Conservation (phyloP, 257 asterid species). For the Solanum chilense region DNA sequence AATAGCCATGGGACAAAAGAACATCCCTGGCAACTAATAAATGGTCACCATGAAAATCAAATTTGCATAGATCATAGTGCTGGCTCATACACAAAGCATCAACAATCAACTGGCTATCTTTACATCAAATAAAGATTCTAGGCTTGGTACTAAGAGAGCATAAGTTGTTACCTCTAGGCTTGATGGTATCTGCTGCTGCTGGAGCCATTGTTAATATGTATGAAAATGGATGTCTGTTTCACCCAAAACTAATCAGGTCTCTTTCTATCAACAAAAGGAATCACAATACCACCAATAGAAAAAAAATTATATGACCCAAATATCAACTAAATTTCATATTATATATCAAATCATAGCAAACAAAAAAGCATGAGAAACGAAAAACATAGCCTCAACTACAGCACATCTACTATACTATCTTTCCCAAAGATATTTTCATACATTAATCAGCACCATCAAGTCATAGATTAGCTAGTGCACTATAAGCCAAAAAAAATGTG, state of each 20-base stretch:
- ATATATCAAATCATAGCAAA: neutral
- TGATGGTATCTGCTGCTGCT: conserved; percentile 5
- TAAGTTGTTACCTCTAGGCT: neutral
- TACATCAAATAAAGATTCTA: neutral
- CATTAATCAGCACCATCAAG: neutral
- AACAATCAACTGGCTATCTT: neutral
- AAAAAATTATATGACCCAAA: neutral
- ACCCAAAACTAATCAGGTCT: neutral
- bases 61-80: neutral
- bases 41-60: neutral
- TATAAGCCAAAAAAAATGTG: neutral
- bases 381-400: neutral
- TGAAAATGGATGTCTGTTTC: neutral
- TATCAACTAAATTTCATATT: neutral
- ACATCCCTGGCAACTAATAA: neutral
- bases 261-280: neutral
- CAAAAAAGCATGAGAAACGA: neutral
- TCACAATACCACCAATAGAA: neutral
- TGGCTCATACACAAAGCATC: neutral
- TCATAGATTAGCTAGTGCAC: neutral
- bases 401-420: neutral
- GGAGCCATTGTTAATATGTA: neutral
- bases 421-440: neutral
- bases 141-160: neutral
- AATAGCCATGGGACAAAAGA: neutral